These are phyloP conservation scores for Pittosporum tobira DNA, from an alignment of 129 eudicot species.

Conservation along the genomic window DNA sequence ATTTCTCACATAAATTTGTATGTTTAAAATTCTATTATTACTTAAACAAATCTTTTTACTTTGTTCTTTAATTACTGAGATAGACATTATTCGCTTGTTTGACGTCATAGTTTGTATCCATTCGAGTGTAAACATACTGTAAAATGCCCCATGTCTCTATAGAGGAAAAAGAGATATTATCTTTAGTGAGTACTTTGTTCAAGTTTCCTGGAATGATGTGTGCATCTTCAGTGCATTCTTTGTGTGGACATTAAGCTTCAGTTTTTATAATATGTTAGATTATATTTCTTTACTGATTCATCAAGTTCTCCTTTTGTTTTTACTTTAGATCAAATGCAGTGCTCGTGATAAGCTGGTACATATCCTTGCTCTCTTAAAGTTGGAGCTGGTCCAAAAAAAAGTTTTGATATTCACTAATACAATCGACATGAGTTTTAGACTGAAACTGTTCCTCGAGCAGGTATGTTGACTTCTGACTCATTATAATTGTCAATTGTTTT, in stretches of 20 bases:
- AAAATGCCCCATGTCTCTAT: no score
- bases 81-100: no score
- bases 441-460: conserved; percentile 91
- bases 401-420: conserved; percentile 84
- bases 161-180: no score
- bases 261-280: background rate
- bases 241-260: background rate
- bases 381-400: conserved; percentile 87
- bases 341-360: conserved; percentile 75
- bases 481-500: background rate
- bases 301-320: conserved; percentile 7
- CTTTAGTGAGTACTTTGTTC: background rate
- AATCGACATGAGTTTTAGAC: conserved; percentile 70
- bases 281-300: background rate
- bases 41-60: no score
- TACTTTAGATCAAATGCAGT: conserved; percentile 67
- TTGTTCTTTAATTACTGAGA: no score
- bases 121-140: no score
- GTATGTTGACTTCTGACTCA: conserved; percentile 24
- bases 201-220: background rate
- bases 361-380: conserved; percentile 73
- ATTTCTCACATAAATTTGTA: background rate
- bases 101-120: no score
- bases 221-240: no score
- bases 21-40: no score